Percentiles rank a stretch among this genome's conserved stretches.
Evolutionary conservation across 805 yeast genomes (phyloP).

Genomic region (Saccharomycopsis olivae): DNA sequence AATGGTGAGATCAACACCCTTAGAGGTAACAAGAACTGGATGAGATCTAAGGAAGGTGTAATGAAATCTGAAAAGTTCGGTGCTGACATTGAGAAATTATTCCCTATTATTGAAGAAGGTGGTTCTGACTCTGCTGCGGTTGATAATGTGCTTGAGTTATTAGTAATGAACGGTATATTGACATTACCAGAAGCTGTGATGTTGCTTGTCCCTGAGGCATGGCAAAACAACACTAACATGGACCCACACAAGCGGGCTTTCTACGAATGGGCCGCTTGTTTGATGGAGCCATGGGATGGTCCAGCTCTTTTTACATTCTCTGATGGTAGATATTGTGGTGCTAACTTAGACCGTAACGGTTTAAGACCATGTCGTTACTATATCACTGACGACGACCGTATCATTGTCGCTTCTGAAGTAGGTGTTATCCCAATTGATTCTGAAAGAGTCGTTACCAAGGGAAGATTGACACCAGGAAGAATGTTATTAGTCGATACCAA

Average conservation of each 20-base stretch:
- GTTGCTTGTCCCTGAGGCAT: slow-evolving; percentile 96
- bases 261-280: slow-evolving; percentile 98
- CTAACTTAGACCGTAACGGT: slow-evolving; percentile 94
- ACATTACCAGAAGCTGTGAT: slow-evolving; percentile 95
- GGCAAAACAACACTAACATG: slow-evolving; percentile 83
- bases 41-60: slow-evolving; percentile 97
- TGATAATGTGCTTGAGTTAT: slow-evolving; percentile 87
- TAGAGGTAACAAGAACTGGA: slow-evolving; percentile 98
- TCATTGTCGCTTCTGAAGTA: slow-evolving; percentile 97
- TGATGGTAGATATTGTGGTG: slow-evolving; percentile 97
- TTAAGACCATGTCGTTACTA: slow-evolving; percentile 97
- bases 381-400: slow-evolving; percentile 86
- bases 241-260: slow-evolving; percentile 90
- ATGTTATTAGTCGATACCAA: slow-evolving; percentile 92
- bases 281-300: slow-evolving; percentile 99
- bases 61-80: slow-evolving; percentile 83
- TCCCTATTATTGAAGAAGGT: slow-evolving; percentile 95
- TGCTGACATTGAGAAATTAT: slow-evolving; percentile 80
- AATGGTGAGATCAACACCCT: slow-evolving; percentile 97
- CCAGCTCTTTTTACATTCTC: slow-evolving; percentile 96
- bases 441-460: slow-evolving; percentile 74
- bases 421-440: slow-evolving; percentile 91
- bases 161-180: slow-evolving; percentile 84
- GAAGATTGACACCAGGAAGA: slow-evolving; percentile 92
- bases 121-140: slow-evolving; percentile 98